Base-by-base conservation (phyloP, 2,329 filamentous ascomycete genomes). In the Fusarium metavorans region DNA sequence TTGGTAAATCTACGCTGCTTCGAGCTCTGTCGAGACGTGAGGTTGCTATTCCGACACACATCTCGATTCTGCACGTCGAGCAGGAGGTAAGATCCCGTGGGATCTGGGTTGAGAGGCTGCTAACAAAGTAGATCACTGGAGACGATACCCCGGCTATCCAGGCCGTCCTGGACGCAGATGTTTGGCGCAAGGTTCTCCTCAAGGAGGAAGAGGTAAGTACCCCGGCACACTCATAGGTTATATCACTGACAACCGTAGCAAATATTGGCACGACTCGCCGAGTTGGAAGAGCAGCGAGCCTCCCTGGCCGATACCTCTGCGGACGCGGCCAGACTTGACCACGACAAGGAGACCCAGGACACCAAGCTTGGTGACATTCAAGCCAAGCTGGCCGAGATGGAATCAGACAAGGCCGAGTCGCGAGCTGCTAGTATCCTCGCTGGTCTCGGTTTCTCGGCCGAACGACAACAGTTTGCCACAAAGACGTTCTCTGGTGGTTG, bases 401-500 rank as follows among this genome's bases (percentile, higher is more conserved):
- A 99, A 81, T 98, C 97, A 1, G 97, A 99, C 86, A 98, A 98
- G 85, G 97, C 97, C 68, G 97, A 99, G 81, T 94, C 97, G 74
- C 90, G 97, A 81, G 97, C 97, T 56, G 97, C 97, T 60, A 98
- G 94, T 84, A 99, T 99, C 81, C 88, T 99, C 63, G 96, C 97
- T 69, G 97, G 97, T 90, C 92, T 99, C 68, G 97, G 97, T 78
- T 99, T 99, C 89, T 98, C 97, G 0, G 84, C 94, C 23, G 97
- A 98, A 84, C 90, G 95, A 75, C 97, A 99, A 81, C 94, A 97
- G 78, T 95, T 90, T 81, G 93, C 97, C 18, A 99, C 97, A 64
- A 98, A 94, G 88, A 98, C 96, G 6, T 99, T 99, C 86, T 99
- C 97, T 63, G 97, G 97, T 89, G 97, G 97, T 93, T 99, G 97